These are phyloP conservation scores for Rhodotorula sp. DNA, from an alignment of 1,284 basidiomycete species.

Conservation along the genomic window DNA sequence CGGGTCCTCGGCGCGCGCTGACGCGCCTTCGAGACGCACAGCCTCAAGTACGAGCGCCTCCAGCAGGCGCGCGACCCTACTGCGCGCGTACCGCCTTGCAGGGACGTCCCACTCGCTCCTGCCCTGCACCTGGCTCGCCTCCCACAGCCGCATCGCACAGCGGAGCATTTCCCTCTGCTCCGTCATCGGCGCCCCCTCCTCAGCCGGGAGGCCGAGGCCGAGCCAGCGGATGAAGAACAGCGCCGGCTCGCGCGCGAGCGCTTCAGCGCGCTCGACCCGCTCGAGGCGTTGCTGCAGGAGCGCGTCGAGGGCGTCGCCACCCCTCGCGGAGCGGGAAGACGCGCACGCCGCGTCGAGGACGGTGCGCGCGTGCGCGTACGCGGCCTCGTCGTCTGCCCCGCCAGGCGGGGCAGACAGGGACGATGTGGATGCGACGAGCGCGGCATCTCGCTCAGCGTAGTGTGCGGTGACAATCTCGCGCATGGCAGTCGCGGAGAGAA, in stretches of 20 bases:
- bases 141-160: conserved; percentile 25
- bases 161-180: conserved; percentile 1
- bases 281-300: conserved; percentile 26
- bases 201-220: not conserved
- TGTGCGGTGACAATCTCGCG: not conserved
- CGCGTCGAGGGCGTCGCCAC: conserved; percentile 16
- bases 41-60: conserved; percentile 19
- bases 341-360: not conserved
- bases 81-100: not conserved
- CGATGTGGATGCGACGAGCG: not conserved
- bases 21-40: not conserved
- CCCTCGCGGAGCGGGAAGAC: not conserved
- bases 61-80: conserved; percentile 1
- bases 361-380: conserved; percentile 24
- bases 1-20: not conserved
- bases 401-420: not conserved
- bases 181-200: not conserved
- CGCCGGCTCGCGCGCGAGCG: conserved; percentile 14
- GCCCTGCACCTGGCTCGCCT: conserved; percentile 2
- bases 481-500: not conserved
- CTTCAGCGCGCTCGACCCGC: conserved; percentile 24
- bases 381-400: conserved; percentile 9
- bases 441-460: conserved; percentile 1
- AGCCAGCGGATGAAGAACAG: conserved; percentile 30
- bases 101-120: conserved; percentile 5